phyloP scores from a whole-genome alignment of 805 yeast genomes.

The Saturnispora ahearnii region DNA sequence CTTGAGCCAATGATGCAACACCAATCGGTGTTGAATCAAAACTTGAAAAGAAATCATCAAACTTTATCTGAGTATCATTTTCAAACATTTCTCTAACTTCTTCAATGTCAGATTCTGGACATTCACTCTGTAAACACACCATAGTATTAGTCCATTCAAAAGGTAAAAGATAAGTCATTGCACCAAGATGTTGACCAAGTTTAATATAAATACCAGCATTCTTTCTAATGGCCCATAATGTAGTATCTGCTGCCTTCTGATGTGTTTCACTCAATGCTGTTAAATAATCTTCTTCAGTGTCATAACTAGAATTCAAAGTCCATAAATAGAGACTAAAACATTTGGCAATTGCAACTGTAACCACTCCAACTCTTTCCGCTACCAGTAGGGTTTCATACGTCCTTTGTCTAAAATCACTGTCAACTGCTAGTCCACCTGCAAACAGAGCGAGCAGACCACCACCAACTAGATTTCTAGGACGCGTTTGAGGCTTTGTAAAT shows the following conservation, averaged over 20 bases:
- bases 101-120: conserved; percentile 70
- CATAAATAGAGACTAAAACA: conserved; percentile 67
- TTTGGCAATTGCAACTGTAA: conserved; percentile 55
- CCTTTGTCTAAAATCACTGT: conserved; percentile 29
- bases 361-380: conserved; percentile 49
- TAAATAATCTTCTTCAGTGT: conserved; percentile 37
- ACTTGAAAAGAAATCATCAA: conserved; percentile 56
- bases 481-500: neutral
- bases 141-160: conserved; percentile 92
- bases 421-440: conserved; percentile 21
- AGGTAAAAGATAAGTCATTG: conserved; percentile 86
- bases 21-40: conserved; percentile 79
- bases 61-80: conserved; percentile 50
- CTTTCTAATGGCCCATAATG: conserved; percentile 66
- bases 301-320: conserved; percentile 35
- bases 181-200: conserved; percentile 89
- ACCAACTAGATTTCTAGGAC: conserved; percentile 1
- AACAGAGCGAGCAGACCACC: conserved; percentile 11
- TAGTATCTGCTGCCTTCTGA: conserved; percentile 63
- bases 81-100: conserved; percentile 61
- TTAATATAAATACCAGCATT: conserved; percentile 94
- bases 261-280: conserved; percentile 61
- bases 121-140: conserved; percentile 84
- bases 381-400: conserved; percentile 30
- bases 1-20: conserved; percentile 94